phyloP scores from a whole-genome alignment of 192 early-diverging fungal genomes.

The Cladochytrium replicatum region DNA sequence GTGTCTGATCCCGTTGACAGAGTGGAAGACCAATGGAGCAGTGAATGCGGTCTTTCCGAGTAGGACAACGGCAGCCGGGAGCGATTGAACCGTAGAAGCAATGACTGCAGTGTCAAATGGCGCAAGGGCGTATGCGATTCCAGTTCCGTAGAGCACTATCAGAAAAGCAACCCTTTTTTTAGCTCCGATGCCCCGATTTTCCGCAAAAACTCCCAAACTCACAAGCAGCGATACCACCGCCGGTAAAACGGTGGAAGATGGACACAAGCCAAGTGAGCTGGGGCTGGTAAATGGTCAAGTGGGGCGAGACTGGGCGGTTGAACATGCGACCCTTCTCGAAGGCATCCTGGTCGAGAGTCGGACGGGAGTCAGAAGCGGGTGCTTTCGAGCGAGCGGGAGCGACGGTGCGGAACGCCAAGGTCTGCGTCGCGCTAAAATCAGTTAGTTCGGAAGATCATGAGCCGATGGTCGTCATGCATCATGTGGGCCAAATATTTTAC shows the following conservation, averaged over 20 bases:
- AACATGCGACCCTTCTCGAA: conserved; percentile 24
- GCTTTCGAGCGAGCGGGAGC: too few relatives aligned
- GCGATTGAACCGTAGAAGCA: conserved; percentile 51
- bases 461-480: too few relatives aligned
- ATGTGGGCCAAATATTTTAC: too few relatives aligned
- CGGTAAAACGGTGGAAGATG: conserved; percentile 62
- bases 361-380: too few relatives aligned
- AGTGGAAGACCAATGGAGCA: conserved; percentile 69
- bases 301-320: conserved; percentile 71
- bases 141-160: conserved; percentile 53
- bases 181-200: not conserved
- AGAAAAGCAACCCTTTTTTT: conserved; percentile 18
- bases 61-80: conserved; percentile 59
- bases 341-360: conserved; percentile 38
- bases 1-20: conserved; percentile 79
- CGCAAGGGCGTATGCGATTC: conserved; percentile 56
- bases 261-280: conserved; percentile 81
- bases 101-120: conserved; percentile 62
- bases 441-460: too few relatives aligned
- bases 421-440: too few relatives aligned
- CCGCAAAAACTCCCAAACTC: conserved; percentile 13
- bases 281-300: conserved; percentile 83
- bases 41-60: conserved; percentile 62
- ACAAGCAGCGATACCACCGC: conserved; percentile 59
- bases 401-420: too few relatives aligned